These are phyloP conservation scores for Lachnellula arida DNA, from an alignment of 2,329 filamentous ascomycete species.

Conservation along the genomic window DNA sequence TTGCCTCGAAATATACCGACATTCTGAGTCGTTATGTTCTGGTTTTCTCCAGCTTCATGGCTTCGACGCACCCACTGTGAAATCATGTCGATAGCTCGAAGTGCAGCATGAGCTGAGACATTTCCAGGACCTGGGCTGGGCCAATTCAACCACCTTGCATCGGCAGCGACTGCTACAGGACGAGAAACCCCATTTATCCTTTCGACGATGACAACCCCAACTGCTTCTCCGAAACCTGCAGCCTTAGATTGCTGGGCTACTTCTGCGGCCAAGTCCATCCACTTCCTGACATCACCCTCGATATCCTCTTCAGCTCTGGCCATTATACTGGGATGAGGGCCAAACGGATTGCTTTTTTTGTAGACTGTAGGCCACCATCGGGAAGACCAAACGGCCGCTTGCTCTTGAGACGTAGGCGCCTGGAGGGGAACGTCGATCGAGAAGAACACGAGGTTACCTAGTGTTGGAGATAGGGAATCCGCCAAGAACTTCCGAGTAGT, in stretches of 20 bases:
- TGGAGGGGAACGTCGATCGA: constrained; percentile 64
- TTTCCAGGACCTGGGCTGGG: constrained; percentile 46
- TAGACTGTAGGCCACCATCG: constrained; percentile 83
- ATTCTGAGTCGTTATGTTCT: constrained; percentile 7
- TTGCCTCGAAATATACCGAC: constrained; percentile 60
- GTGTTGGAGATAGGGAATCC: constrained; percentile 42
- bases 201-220: constrained; percentile 74
- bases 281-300: constrained; percentile 56
- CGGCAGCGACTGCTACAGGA: constrained; percentile 68
- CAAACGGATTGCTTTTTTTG: constrained; percentile 81
- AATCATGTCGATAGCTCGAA: constrained; percentile 79
- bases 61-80: constrained; percentile 47
- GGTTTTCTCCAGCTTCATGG: constrained; percentile 29
- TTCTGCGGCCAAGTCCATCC: constrained; percentile 62
- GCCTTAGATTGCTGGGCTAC: constrained; percentile 56
- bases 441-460: constrained; percentile 40
- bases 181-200: constrained; percentile 24
- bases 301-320: constrained; percentile 66
- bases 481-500: constrained; percentile 52
- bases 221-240: constrained; percentile 58
- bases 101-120: constrained; percentile 71
- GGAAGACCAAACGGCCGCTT: constrained; percentile 69
- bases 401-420: constrained; percentile 69
- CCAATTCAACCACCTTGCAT: constrained; percentile 65
- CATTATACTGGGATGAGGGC: constrained; percentile 74